Base-by-base conservation (phyloP, 805 yeast genomes). In the Yamadazyma sp. region DNA sequence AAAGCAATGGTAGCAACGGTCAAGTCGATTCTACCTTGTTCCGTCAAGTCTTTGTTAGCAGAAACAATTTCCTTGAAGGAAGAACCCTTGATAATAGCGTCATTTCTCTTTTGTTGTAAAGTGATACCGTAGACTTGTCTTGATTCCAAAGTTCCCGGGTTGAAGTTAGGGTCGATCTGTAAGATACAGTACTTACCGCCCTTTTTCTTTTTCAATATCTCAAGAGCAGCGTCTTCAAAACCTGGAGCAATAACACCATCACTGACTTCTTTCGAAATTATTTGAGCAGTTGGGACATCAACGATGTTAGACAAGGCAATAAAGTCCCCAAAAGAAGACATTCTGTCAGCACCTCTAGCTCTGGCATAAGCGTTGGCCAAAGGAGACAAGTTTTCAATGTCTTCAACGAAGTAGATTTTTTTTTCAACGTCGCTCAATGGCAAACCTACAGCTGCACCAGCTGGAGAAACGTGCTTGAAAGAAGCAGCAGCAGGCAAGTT, bases 201-300 rank as follows among this genome's bases (percentile, higher is more conserved):
- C 78, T 93, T 93, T 80, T 93, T 93, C 74, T 84, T 84, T 64
- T 79, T 78, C 64, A 93, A 79, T 49, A 93, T 71, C 50, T 75
- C 95, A 53, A 93, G 75, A 35, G 99, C 99, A 65, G 85, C 98
- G 48, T 86, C 86, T 55, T 83, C 84, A 67, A 70, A 93, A 44
- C 96, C 98, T 53, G 99, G 99, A 25, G 99, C 99, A 73, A 93
- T 88, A 45, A 93, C 95, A 77, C 99, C 99, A 63, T 93, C 99
- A 28, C 95, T 82, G 35, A 93, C 99, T 73, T 93, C 99, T 69
- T 87, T 88, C 39, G 97, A 85, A 62, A 93, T 93, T 67, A 93
- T 91, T 67, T 85, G 84, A 39, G 99, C 99, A 44, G 99, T 93
- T 59, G 96, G 88, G 38, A 84, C 72, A 65, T 93, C 99, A 51